These are phyloP conservation scores for Corinectria fuckeliana DNA, from an alignment of 2,329 filamentous ascomycete species.

Conservation along the genomic window DNA sequence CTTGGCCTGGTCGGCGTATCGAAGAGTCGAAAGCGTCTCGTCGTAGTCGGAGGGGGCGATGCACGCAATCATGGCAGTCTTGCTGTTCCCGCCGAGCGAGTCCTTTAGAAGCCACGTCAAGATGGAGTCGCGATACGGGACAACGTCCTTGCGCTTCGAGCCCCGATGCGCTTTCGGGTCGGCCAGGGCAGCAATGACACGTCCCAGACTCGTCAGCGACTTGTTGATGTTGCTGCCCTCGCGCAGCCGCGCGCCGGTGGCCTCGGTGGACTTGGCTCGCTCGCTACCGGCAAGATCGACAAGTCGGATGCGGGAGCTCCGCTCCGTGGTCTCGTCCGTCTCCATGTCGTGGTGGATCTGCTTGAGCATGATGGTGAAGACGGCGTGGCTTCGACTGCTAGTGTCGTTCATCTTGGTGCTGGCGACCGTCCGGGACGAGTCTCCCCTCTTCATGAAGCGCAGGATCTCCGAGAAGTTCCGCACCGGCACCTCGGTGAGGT, in stretches of 20 bases:
- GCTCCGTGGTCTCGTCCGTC: constrained; percentile 97
- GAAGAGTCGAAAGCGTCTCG: constrained; percentile 92
- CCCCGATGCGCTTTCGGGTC: constrained; percentile 66
- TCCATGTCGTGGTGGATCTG: constrained; percentile 98
- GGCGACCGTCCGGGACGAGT: constrained; percentile 84
- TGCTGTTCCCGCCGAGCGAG: constrained; percentile 93
- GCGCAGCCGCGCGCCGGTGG: constrained; percentile 85
- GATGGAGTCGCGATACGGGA: constrained; percentile 92
- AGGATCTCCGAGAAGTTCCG: constrained; percentile 87
- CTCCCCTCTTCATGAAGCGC: constrained; percentile 88
- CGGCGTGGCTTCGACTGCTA: constrained; percentile 92
- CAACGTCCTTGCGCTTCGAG: constrained; percentile 65
- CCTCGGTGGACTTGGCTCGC: constrained; percentile 93
- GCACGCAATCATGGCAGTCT: constrained; percentile 99
- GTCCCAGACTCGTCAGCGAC: constrained; percentile 91
- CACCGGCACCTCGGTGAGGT: constrained; percentile 91
- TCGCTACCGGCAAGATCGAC: constrained; percentile 96
- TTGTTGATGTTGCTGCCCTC: constrained; percentile 99
- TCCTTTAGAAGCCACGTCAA: constrained; percentile 90
- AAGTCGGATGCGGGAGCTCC: constrained; percentile 89
- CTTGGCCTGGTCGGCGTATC: constrained; percentile 98
- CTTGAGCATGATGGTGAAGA: constrained; percentile 97
- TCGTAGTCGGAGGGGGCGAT: constrained; percentile 96
- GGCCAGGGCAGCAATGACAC: constrained; percentile 91
- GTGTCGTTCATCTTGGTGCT: constrained; percentile 99